Percentiles rank a stretch among this genome's conserved stretches.
phyloP scores from a whole-genome alignment of 1,284 basidiomycete species.

The Ceratorhiza oryzae-sativae region DNA sequence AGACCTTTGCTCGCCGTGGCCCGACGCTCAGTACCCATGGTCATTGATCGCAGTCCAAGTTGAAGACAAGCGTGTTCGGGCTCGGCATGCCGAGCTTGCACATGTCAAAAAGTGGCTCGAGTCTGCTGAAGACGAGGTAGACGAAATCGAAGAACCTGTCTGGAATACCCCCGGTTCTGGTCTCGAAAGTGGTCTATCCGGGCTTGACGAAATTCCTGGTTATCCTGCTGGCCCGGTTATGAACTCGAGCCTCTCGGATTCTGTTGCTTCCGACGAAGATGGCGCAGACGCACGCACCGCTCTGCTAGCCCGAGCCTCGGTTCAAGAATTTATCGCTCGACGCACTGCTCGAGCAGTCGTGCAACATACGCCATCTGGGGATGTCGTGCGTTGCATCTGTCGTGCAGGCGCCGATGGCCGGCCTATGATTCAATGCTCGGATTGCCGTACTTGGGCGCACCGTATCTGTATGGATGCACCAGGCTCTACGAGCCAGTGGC shows the following conservation, averaged over 20 bases:
- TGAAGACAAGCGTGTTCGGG: constrained; percentile 28
- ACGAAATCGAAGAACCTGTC: constrained; percentile 42
- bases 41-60: constrained; percentile 37
- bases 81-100: constrained; percentile 29
- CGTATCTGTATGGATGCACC: constrained; percentile 65
- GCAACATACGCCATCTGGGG: constrained; percentile 56
- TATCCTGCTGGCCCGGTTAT: neutral
- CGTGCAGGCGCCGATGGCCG: constrained; percentile 64
- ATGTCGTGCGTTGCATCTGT: constrained; percentile 69
- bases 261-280: constrained; percentile 55
- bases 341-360: constrained; percentile 61
- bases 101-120: constrained; percentile 61
- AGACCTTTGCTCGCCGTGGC: constrained; percentile 40
- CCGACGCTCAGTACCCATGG: constrained; percentile 43
- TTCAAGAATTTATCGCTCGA: constrained; percentile 37
- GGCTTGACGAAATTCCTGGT: constrained; percentile 49
- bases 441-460: constrained; percentile 78
- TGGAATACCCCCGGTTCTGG: neutral
- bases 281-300: constrained; percentile 67
- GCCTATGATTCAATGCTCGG: constrained; percentile 77
- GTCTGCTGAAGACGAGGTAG: constrained; percentile 60
- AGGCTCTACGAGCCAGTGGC: constrained; percentile 13
- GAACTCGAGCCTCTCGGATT: constrained; percentile 48
- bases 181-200: constrained; percentile 50
- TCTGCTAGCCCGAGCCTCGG: constrained; percentile 52